A percentile compares a stretch with the other conserved stretches of the same genome.
phyloP scores from a whole-genome alignment of 805 yeast genomes.

The Kazachstania psychrophila region DNA sequence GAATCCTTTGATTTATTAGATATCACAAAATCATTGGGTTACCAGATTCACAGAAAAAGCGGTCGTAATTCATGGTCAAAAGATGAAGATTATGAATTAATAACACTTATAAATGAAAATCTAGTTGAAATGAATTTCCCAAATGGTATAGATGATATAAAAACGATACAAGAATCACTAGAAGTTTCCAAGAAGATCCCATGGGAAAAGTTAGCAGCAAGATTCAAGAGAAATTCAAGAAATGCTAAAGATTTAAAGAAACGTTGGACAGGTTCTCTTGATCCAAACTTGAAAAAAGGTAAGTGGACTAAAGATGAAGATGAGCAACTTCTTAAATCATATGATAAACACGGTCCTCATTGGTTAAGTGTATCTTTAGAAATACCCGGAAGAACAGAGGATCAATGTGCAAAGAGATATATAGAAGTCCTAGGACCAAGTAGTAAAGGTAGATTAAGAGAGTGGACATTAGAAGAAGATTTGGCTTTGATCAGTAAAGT shows the following conservation, averaged over 20 bases:
- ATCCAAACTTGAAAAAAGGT: conserved; percentile 75
- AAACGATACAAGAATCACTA: conserved; percentile 21
- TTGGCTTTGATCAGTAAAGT: conserved; percentile 57
- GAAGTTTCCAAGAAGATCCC: conserved; percentile 33
- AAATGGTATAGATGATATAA: conserved; percentile 29
- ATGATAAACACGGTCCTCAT: conserved; percentile 58
- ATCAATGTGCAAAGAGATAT: conserved; percentile 88
- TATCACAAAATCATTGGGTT: conserved; percentile 64
- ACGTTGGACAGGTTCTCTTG: conserved; percentile 78
- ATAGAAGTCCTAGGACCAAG: conserved; percentile 79
- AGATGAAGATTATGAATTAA: conserved; percentile 58
- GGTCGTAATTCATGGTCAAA: conserved; percentile 65
- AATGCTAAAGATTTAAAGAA: conserved; percentile 78
- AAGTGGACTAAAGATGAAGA: conserved; percentile 84
- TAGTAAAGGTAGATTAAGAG: conserved; percentile 64
- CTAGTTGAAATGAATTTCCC: conserved; percentile 29
- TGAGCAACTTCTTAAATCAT: conserved; percentile 51
- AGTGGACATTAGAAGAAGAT: conserved; percentile 78
- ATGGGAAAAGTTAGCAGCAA: conserved; percentile 53
- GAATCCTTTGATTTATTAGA: conserved; percentile 34
- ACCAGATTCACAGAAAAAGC: conserved; percentile 58
- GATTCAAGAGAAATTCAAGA: conserved; percentile 40
- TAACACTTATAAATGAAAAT: conserved; percentile 34
- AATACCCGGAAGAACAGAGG: conserved; percentile 82
- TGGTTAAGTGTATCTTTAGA: conserved; percentile 79